Percentiles rank a stretch among this genome's conserved stretches.
Evolutionary conservation across 495 filamentous ascomycete genomes (phyloP).

Genomic region (Hypoxylon trugodes): DNA sequence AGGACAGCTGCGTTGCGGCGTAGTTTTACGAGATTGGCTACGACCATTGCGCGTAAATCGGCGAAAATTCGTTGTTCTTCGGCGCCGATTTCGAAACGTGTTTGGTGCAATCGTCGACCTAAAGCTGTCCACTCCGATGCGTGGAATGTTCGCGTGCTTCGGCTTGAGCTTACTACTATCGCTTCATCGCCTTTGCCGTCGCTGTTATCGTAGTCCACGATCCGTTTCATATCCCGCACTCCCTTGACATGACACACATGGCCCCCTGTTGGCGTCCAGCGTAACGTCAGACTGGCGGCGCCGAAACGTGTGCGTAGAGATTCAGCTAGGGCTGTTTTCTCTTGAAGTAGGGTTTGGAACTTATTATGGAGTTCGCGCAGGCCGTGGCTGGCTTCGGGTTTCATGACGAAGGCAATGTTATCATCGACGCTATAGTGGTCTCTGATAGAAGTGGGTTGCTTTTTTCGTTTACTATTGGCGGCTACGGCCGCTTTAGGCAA

Average conservation of each 20-base stretch:
- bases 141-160: conserved; percentile 85
- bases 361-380: conserved; percentile 72
- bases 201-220: conserved; percentile 42
- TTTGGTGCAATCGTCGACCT: conserved; percentile 75
- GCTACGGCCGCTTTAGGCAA: conserved; percentile 52
- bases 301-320: conserved; percentile 60
- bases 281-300: conserved; percentile 72
- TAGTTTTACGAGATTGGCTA: conserved; percentile 79
- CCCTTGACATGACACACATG: conserved; percentile 93
- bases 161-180: conserved; percentile 70
- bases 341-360: conserved; percentile 63
- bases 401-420: conserved; percentile 85
- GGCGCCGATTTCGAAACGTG: conserved; percentile 74
- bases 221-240: conserved; percentile 63
- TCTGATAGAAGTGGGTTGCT: conserved; percentile 48
- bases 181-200: conserved; percentile 49
- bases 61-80: conserved; percentile 82
- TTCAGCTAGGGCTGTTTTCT: conserved; percentile 67
- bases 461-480: conserved; percentile 47
- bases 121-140: conserved; percentile 83
- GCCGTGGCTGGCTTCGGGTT: conserved; percentile 69
- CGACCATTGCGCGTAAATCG: conserved; percentile 74
- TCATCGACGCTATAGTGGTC: conserved; percentile 62
- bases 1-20: conserved; percentile 87
- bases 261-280: conserved; percentile 83